These are phyloP conservation scores for Fusarium sp. DNA, from an alignment of 2,329 filamentous ascomycete species.

Conservation along the genomic window DNA sequence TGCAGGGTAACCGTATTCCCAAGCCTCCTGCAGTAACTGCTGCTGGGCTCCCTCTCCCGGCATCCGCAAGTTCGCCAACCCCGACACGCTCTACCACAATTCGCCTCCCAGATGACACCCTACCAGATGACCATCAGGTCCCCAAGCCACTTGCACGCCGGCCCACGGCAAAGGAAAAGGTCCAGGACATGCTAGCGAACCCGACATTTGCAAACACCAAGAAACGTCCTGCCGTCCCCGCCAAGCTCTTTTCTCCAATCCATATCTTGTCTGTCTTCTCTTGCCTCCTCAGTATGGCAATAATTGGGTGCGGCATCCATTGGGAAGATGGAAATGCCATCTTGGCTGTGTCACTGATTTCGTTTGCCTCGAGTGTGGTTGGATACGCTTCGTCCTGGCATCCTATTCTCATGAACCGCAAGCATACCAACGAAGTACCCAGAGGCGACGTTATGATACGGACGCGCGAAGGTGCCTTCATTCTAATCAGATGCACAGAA, in stretches of 20 bases:
- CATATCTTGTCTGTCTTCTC: constrained; percentile 69
- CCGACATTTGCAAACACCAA: constrained; percentile 57
- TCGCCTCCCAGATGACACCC: constrained; percentile 2
- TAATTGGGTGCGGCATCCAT: constrained; percentile 60
- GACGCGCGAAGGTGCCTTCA: constrained; percentile 72
- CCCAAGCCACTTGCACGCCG: constrained; percentile 47
- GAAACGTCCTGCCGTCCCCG: constrained; percentile 64
- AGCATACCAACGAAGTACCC: constrained; percentile 65
- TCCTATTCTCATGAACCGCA: constrained; percentile 68
- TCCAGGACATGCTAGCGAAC: constrained; percentile 61
- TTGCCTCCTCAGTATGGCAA: constrained; percentile 63
- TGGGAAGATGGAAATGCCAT: constrained; percentile 57
- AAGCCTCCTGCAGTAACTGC: constrained; percentile 35
- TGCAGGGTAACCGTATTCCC: constrained; percentile 14
- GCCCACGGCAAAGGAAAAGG: constrained; percentile 57
- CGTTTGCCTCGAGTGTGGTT: constrained; percentile 67
- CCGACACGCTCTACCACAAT: constrained; percentile 25
- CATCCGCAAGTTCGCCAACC: constrained; percentile 9
- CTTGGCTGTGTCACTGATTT: constrained; percentile 66
- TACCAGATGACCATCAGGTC: constrained; percentile 6
- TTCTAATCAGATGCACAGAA: constrained; percentile 71
- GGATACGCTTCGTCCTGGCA: constrained; percentile 73
- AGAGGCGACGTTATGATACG: constrained; percentile 73
- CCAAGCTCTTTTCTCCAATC: constrained; percentile 65
- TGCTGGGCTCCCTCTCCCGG: constrained; percentile 22